These are phyloP conservation scores for Catenaria anguillulae DNA, from an alignment of 371 early-diverging fungal genomes.

Conservation along the genomic window DNA sequence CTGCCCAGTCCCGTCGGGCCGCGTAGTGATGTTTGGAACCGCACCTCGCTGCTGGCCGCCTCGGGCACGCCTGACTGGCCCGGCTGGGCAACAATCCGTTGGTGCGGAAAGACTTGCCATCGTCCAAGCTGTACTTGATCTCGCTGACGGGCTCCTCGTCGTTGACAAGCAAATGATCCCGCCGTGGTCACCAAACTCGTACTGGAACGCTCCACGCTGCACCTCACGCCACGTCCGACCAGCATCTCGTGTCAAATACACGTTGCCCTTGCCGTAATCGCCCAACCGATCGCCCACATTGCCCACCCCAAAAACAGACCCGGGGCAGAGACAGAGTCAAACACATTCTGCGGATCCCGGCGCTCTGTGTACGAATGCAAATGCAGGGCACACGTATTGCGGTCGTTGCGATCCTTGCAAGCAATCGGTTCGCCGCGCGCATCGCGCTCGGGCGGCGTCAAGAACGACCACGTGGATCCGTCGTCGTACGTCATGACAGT, in stretches of 20 bases:
- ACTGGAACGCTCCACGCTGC: conserved; percentile 53
- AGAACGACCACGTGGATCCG: conserved; percentile 51
- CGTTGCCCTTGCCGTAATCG: conserved; percentile 52
- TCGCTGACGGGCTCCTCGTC: conserved; percentile 57
- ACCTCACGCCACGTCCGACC: conserved; percentile 61
- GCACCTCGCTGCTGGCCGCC: conserved; percentile 25
- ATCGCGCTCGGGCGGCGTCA: conserved; percentile 42
- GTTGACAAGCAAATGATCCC: conserved; percentile 52
- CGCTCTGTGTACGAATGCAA: conserved; percentile 70
- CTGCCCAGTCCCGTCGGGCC: conserved; percentile 53
- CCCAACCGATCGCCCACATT: conserved; percentile 60
- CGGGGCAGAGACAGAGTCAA: conserved; percentile 59
- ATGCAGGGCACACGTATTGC: conserved; percentile 41
- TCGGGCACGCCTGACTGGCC: background rate
- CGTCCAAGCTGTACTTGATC: conserved; percentile 49
- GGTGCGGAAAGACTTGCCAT: conserved; percentile 41
- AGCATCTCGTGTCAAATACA: conserved; percentile 70
- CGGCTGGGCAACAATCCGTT: conserved; percentile 29
- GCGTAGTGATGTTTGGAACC: conserved; percentile 48
- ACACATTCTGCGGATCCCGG: conserved; percentile 54
- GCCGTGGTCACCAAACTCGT: conserved; percentile 80
- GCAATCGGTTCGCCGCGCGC: conserved; percentile 24
- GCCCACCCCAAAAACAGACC: conserved; percentile 88
- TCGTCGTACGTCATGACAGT: conserved; percentile 72
- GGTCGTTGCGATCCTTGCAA: conserved; percentile 16